phyloP scores from a whole-genome alignment of 164 flowering plant species.

The Tetracentron sinense region DNA sequence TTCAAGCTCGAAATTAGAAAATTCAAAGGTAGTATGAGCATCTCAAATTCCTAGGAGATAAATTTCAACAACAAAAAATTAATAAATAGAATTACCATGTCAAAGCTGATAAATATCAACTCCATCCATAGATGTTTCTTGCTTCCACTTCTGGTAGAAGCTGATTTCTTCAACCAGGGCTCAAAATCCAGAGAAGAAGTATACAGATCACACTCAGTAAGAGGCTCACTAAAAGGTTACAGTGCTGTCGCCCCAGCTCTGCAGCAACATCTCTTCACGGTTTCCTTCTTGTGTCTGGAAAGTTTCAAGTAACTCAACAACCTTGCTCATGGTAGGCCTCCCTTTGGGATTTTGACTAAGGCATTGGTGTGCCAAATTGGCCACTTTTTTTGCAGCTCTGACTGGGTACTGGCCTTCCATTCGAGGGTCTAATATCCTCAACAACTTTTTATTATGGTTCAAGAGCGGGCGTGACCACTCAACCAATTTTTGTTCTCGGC shows the following conservation, averaged over 20 bases:
- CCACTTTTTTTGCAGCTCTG: slow-evolving; percentile 60
- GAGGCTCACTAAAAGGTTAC: slow-evolving; percentile 56
- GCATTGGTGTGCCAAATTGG: slow-evolving; percentile 80
- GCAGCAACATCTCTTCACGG: slow-evolving; percentile 26
- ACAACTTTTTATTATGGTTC: slow-evolving; percentile 63
- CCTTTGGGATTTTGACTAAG: slow-evolving; percentile 93
- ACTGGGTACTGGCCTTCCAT: slow-evolving; percentile 78
- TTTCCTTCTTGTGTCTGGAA: slow-evolving; percentile 34
- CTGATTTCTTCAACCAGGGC: slow-evolving; percentile 11
- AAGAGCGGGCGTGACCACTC: slow-evolving; percentile 93
- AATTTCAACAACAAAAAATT: neutral
- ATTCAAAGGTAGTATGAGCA: too few species aligned
- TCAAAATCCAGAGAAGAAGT: slow-evolving; percentile 23
- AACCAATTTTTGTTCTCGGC: slow-evolving; percentile 85
- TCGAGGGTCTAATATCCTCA: slow-evolving; percentile 78
- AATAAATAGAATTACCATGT: slow-evolving; percentile 1
- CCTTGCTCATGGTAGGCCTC: slow-evolving; percentile 82
- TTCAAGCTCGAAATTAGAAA: too few species aligned
- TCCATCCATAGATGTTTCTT: slow-evolving; percentile 1
- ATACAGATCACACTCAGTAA: slow-evolving; percentile 29
- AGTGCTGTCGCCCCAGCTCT: slow-evolving; percentile 29
- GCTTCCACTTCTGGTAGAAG: slow-evolving; percentile 16
- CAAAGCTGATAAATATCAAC: slow-evolving; percentile 12
- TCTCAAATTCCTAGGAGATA: neutral
- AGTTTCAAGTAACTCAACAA: slow-evolving; percentile 67